These are phyloP conservation scores for Papiliotrema terrestris DNA, from an alignment of 1,284 basidiomycete species.

Conservation along the genomic window DNA sequence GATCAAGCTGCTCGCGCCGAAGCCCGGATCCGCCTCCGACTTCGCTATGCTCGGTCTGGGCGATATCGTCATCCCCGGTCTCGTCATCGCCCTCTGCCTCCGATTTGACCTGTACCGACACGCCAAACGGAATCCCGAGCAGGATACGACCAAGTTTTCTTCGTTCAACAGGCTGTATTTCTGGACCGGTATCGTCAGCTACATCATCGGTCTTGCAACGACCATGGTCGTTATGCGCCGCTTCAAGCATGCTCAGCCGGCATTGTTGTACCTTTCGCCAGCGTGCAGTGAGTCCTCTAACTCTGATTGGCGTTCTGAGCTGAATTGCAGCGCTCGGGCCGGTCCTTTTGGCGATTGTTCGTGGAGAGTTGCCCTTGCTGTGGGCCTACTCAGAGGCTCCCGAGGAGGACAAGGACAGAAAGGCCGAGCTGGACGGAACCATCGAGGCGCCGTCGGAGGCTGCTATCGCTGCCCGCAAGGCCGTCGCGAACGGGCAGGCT, in stretches of 20 bases:
- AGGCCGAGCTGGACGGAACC: slow-evolving; percentile 23
- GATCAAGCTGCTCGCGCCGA: slow-evolving; percentile 85
- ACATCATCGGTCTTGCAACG: slow-evolving; percentile 68
- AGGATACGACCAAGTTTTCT: slow-evolving; percentile 26
- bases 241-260: slow-evolving; percentile 79
- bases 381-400: slow-evolving; percentile 37
- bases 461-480: slow-evolving; percentile 4
- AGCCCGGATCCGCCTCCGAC: slow-evolving; percentile 58
- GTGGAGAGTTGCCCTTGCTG: slow-evolving; percentile 43
- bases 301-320: background rate
- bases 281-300: slow-evolving; percentile 59
- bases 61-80: slow-evolving; percentile 62
- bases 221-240: slow-evolving; percentile 89
- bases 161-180: slow-evolving; percentile 76
- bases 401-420: slow-evolving; percentile 18
- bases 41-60: slow-evolving; percentile 92
- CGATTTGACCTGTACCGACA: slow-evolving; percentile 70
- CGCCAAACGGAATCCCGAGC: slow-evolving; percentile 21
- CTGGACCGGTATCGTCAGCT: slow-evolving; percentile 64
- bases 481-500: background rate
- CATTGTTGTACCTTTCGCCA: slow-evolving; percentile 75
- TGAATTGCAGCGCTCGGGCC: slow-evolving; percentile 41
- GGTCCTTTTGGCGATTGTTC: slow-evolving; percentile 35
- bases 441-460: slow-evolving; percentile 42
- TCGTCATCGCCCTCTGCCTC: slow-evolving; percentile 81